phyloP scores from a whole-genome alignment of 768 basidiomycete species.

The Suillus sp. region DNA sequence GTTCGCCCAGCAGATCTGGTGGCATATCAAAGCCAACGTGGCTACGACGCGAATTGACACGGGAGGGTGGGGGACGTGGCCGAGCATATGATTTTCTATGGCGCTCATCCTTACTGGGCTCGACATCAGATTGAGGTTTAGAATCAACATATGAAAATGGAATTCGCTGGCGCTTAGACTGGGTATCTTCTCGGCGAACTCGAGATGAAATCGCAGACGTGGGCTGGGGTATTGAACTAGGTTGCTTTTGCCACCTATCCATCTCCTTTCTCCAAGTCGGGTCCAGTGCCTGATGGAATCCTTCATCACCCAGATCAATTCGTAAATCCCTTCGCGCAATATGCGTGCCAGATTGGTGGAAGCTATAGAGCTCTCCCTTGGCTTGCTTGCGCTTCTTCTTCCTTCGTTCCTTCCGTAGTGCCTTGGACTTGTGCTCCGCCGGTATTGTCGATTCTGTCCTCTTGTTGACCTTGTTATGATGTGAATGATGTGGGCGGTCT shows the following conservation, averaged over 20 bases:
- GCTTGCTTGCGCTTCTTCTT: conserved; percentile 32
- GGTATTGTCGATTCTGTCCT: conserved; percentile 15
- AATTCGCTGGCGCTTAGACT: conserved; percentile 19
- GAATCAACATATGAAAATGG: conserved; percentile 16
- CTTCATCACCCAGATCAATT: conserved; percentile 47
- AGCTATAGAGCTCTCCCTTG: conserved; percentile 38
- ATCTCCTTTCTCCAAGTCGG: conserved; percentile 39
- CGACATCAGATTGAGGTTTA: conserved; percentile 15
- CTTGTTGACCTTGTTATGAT: conserved; percentile 14
- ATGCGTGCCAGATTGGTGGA: conserved; percentile 39
- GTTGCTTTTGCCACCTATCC: conserved; percentile 33
- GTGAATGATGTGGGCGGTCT: conserved; percentile 11
- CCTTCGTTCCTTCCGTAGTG: conserved; percentile 9
- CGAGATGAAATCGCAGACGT: conserved; percentile 7
- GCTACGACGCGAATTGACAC: neutral
- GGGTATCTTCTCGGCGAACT: conserved; percentile 16
- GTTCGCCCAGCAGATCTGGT: neutral
- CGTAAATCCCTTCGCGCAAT: conserved; percentile 41
- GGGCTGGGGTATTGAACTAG: conserved; percentile 18
- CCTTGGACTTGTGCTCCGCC: conserved; percentile 12
- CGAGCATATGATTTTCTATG: neutral
- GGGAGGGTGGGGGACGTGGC: neutral
- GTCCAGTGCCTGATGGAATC: conserved; percentile 43
- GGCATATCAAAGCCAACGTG: conserved; percentile 6
- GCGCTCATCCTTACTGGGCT: neutral